Base-by-base conservation (phyloP, 73 alveolate genomes). In the Urostyla sp. region DNA sequence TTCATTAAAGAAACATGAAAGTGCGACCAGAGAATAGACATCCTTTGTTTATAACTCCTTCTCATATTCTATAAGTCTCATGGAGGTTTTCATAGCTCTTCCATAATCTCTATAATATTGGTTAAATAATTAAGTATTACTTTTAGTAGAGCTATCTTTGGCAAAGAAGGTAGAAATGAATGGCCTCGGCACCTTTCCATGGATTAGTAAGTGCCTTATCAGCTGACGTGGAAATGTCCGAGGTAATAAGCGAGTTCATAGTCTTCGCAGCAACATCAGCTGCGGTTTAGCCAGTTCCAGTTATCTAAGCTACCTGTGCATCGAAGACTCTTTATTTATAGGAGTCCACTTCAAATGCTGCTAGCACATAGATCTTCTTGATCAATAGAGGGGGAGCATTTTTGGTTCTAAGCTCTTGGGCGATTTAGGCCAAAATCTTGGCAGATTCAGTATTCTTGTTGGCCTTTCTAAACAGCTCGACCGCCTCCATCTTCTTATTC, bases 181-280 rank as follows among this genome's bases (percentile, higher is more conserved):
- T 95, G 51, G 99, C 99, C 87, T 98, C 99, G 15, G 99, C 99
- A 5, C 98, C 98, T 83, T 96, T 93, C 99, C 99, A 95, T n/a
- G 98, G 99, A 83, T 95, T 95, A 56, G 94, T 97, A 23, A 97
- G 89, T 36, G 93, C 90, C 74, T 96, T 96, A 74, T 97, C 99
- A 75, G 97, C 97, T 48, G 90, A 81, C 31, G 95, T 80, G 72
- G 90, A 85, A 56, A 93, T 87, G 83, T 95, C 99, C 30, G 95
- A 80, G 21, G 99, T 95, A 44, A 95, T 93, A 72, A 95, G 81
- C 16, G 98, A 91, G 85, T 92, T 96, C 78, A 96, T 91, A 32
- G 99, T 96, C 63, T 92, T 91, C 1, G 85, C 74, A 3, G 99
- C 97, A 44, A 99, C 95, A 45, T 92, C 91, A 5, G 85, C 85